Conservation (phyloP, 2,329 filamentous ascomycete genomes). For the Verticillium alfalfae region DNA sequence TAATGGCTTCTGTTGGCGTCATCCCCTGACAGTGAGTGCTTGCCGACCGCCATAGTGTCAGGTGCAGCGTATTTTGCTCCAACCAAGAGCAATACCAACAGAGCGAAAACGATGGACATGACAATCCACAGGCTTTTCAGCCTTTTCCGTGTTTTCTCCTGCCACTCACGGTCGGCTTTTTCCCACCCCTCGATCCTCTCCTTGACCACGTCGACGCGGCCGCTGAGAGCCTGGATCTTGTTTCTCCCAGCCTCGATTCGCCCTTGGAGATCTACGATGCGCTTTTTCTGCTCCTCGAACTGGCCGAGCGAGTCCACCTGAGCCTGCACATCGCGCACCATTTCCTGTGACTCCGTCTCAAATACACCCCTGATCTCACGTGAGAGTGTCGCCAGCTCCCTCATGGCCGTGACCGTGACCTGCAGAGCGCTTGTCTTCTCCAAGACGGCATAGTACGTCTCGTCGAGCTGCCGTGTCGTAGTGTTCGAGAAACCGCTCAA, state of each 20-base stretch:
- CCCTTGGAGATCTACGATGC: conserved; percentile 55
- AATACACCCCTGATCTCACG: conserved; percentile 55
- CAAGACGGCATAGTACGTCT: conserved; percentile 68
- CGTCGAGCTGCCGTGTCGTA: conserved; percentile 62
- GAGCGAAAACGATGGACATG: conserved; percentile 41
- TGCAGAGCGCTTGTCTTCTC: conserved; percentile 63
- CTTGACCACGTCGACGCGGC: conserved; percentile 59
- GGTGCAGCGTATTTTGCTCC: conserved; percentile 23
- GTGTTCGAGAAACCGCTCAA: conserved; percentile 56
- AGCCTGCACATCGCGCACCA: conserved; percentile 53
- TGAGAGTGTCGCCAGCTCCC: conserved; percentile 60
- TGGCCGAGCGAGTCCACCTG: conserved; percentile 57
- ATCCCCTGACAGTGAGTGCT: background rate
- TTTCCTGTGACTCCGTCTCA: conserved; percentile 48
- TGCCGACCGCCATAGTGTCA: conserved; percentile 2
- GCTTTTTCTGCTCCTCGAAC: conserved; percentile 60
- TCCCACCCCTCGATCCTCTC: conserved; percentile 63
- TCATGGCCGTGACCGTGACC: conserved; percentile 57
- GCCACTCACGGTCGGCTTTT: conserved; percentile 59
- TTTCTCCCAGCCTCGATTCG: conserved; percentile 56
- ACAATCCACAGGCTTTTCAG: conserved; percentile 60
- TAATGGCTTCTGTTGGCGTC: background rate
- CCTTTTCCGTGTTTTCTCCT: conserved; percentile 59
- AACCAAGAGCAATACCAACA: conserved; percentile 38
- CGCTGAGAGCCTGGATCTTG: conserved; percentile 54